Evolutionary conservation across 140 eudicot species (phyloP), one percentile per base, ranked within the genome.

Genomic region (Bidens hawaiensis): DNA sequence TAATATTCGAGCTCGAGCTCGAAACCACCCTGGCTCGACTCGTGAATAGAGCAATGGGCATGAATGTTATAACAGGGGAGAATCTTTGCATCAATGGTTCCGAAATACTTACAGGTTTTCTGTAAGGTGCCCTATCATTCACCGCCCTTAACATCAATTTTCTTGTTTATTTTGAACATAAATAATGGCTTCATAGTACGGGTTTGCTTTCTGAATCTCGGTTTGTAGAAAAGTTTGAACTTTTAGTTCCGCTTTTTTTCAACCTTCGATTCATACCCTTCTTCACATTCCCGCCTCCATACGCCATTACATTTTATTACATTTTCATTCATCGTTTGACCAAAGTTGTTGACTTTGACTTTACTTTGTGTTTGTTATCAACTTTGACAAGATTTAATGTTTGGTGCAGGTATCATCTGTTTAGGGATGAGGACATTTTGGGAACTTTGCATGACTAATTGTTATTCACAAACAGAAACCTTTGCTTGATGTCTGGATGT

Each of bases 341-440:
- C 41, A 54, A 54, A 26, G 40, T 15, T n/a, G 11, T 54, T 26
- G 0, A 36, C 7, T 2, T 2, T 26, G 14, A 4, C 22, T 2
- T 26, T 26, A 4, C 22, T 27, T 54, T 54, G 24, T 54, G 4
- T 10, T 12, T 54, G 7, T 2, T 22, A 27, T 22, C 9, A 51
- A 11, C 24, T 24, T 53, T 24, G 33, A 13, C 15, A 52, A 52
- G 19, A 25, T 52, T 3, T 13, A 3, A 13, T 50, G 50, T 52
- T 72, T 30, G 43, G 0, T 78, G 83, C 95, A 86, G 95, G 88
- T 87, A 74, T 63, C 96, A 81, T 75, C 75, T 87, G 54, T 87
- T 58, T 56, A 74, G 96, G 79, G 96, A 87, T 56, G 96, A 87
- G 23, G 96, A 87, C 45, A 87, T 87, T 55, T 81, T 87, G 89